These are phyloP conservation scores for Trichoderma breve DNA, from an alignment of 2,329 filamentous ascomycete genomes.

Conservation along the genomic window DNA sequence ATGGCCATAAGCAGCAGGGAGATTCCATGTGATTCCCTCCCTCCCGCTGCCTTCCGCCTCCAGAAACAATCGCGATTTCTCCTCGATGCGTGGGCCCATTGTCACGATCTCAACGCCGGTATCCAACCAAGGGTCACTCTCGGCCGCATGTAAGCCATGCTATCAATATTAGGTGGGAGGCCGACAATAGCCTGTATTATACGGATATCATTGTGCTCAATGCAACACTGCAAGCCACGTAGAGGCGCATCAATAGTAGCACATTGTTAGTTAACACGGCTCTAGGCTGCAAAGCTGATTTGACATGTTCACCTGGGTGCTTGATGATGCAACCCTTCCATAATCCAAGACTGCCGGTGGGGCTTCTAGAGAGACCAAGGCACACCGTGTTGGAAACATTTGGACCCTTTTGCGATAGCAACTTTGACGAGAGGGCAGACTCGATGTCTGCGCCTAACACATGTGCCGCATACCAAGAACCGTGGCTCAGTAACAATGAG, in stretches of 20 bases:
- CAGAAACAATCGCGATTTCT: not conserved
- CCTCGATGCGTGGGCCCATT: not conserved
- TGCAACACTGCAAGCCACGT: constrained; percentile 3
- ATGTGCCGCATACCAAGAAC: not conserved
- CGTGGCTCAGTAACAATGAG: not conserved
- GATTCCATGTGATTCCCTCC: constrained; percentile 12
- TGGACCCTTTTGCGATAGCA: not conserved
- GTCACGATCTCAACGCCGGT: not conserved
- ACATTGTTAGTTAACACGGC: not conserved
- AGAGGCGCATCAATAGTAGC: not conserved
- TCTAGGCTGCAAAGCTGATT: constrained; percentile 1
- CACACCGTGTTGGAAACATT: not conserved
- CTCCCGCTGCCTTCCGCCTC: constrained; percentile 7
- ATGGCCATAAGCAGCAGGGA: not conserved
- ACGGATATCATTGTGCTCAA: not conserved
- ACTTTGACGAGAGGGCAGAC: not conserved
- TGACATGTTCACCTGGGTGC: not conserved
- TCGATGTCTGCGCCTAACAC: not conserved
- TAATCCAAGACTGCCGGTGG: not conserved
- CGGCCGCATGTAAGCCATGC: not conserved
- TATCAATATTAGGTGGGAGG: not conserved
- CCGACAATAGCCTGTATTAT: not conserved
- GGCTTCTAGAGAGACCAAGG: not conserved
- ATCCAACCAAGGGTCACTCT: not conserved
- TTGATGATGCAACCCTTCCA: not conserved